Evolutionary conservation across 2,329 filamentous ascomycete genomes (phyloP), one percentile per base, ranked within the genome.

Genomic region (Phialophora tarda): DNA sequence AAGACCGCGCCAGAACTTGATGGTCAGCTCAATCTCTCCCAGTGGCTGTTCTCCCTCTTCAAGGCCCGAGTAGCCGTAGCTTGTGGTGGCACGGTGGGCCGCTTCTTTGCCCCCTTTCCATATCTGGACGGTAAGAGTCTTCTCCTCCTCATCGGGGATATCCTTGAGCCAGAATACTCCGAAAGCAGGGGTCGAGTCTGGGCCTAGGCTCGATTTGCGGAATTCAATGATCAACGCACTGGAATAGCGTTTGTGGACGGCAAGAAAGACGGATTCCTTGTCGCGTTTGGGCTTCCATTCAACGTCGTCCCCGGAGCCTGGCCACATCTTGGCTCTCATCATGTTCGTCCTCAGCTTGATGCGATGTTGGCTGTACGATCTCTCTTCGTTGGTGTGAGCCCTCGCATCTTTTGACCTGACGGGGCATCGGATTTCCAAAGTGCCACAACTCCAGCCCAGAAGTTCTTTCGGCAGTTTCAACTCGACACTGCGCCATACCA

Each of bases 361-460:
- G 56, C 86, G 82, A 41, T 85, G 77, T 24, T 82, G 78, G 56
- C 86, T 82, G 41, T 84, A 78, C 28, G 81, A 78, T 26, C 78
- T 74, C 8, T 87, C 74, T 10, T 85, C 80, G 1, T 80, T 73
- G 0, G 84, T 81, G 1, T 88, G 77, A n/a, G 81, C 77, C 14
- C 44, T 41, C 21, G 57, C 38, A 1, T 58, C 53, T 41, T 82
- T 81, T 1, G 78, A 78, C 59, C 80, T 82, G 12, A 88, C 77
- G 0, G 79, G 74, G 0, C 84, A 82, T n/a, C 84, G 81, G 50
- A 91, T 79, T 68, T 91, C 86, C 0, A 92, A 73, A 0, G 90
- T 92, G 4, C 90, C 90, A 63, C 88, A 89, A 26, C 91, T 87
- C 89, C 89, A 92, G 1, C 90, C 90, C 0, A 86, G 78, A 34